Base-by-base conservation (phyloP, 2,329 filamentous ascomycete genomes). In the Penicillium sp. region DNA sequence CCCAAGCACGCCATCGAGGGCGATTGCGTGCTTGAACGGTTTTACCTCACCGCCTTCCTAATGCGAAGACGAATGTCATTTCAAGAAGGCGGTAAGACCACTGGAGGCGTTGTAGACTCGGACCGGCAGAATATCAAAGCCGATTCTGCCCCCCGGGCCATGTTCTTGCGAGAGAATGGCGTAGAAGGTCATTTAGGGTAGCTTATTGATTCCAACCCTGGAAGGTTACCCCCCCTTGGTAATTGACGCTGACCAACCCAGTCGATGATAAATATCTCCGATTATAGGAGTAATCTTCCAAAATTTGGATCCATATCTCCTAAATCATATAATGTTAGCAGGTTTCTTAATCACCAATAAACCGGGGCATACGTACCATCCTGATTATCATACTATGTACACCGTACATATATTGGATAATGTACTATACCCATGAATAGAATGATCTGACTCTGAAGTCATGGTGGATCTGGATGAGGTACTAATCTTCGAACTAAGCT, bases 151-250 rank as follows among this genome's bases (percentile, higher is more conserved):
- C 18, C 18, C 18, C 18, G 18, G 18, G 18, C 18, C 13, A 27
- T 34, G 32, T 34, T 32, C 41, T 44, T 29, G 18, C 4, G 18
- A 29, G 12, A n/a, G 44, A 46, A 46, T 34, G 31, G 44, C 44
- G 21, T 35, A 35, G 44, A 46, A 45, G 32, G 56, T 59, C 58
- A 69, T 68, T 23, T 61, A n/a, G 47, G 48, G 5, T 27, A 35
- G 29, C 29, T 27, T 15, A 41, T 32, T 13, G 29, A 32, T 34
- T 16, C 23, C 29, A 32, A 34, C n/a, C 8, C 16, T 23, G 31
- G 29, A 23, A 23, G 31, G 15, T 46, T 23, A 34, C 9, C 15
- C 5, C 25, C 46, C 40, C 31, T 51, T 51, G 40, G 32, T 51
- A 46, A 51, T 50, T n/a, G 48, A 10, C 8, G 48, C 12, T 50